phyloP scores from a whole-genome alignment of 1,284 basidiomycete species.

The Ganoderma lingzhi region DNA sequence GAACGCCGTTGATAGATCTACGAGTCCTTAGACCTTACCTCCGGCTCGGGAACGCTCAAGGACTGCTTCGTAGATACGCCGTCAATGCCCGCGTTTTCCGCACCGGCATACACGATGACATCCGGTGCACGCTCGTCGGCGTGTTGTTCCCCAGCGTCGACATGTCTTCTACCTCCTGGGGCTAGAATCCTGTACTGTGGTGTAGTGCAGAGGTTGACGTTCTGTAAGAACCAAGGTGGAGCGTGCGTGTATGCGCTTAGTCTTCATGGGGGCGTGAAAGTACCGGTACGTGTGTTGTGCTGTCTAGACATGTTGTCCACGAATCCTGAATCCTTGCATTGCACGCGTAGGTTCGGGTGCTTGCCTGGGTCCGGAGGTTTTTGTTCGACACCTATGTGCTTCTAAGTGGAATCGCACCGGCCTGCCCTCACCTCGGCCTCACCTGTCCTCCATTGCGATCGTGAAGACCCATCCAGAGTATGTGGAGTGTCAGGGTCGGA shows the following conservation, averaged over 20 bases:
- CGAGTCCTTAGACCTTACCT: conserved; percentile 28
- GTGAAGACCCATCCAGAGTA: background rate
- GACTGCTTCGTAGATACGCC: conserved; percentile 29
- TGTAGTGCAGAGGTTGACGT: conserved; percentile 20
- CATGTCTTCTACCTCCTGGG: conserved; percentile 22
- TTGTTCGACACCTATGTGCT: background rate
- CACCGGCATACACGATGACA: conserved; percentile 19
- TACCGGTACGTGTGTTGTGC: background rate
- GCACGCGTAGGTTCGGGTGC: background rate
- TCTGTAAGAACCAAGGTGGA: conserved; percentile 4
- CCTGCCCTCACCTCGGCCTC: background rate
- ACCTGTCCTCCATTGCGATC: background rate
- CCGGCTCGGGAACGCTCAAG: conserved; percentile 14
- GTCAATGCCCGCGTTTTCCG: conserved; percentile 15
- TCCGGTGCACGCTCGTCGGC: conserved; percentile 25
- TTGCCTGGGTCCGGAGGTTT: background rate
- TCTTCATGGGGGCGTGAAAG: too few species aligned
- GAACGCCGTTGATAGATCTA: background rate
- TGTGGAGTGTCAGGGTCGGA: background rate
- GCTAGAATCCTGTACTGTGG: conserved; percentile 22
- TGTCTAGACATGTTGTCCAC: too few species aligned
- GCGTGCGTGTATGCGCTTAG: background rate
- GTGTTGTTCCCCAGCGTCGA: conserved; percentile 22
- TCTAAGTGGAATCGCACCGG: background rate
- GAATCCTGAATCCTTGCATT: background rate